These are phyloP conservation scores for Rhizophagus sp. DNA, from an alignment of 192 early-diverging fungal species.

Conservation along the genomic window DNA sequence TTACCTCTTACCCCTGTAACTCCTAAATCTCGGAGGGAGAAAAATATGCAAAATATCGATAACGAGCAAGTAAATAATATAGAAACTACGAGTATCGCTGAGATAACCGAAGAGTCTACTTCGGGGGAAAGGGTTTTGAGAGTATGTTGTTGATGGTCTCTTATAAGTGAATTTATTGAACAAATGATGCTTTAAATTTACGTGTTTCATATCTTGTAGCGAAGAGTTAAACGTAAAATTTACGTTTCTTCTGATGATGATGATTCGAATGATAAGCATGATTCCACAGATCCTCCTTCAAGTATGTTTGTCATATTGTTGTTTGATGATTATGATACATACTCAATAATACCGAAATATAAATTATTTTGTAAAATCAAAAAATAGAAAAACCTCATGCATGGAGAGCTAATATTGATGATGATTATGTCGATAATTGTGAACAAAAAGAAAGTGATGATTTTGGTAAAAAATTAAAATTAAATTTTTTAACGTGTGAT, in stretches of 20 bases:
- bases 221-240: slow-evolving; percentile 24
- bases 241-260: slow-evolving; percentile 13
- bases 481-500: not conserved
- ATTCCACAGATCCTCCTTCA: slow-evolving; percentile 2
- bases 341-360: not conserved
- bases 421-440: not conserved
- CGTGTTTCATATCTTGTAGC: not conserved
- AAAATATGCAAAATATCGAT: not conserved
- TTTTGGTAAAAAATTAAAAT: not conserved
- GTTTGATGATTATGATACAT: not conserved
- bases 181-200: too few species aligned
- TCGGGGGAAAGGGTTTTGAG: not conserved
- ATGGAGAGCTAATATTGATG: not conserved
- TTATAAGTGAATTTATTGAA: not conserved
- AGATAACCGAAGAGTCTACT: not conserved
- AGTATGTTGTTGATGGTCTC: not conserved
- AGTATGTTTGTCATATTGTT: not conserved
- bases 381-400: not conserved
- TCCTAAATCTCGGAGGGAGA: not conserved
- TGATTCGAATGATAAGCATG: not conserved
- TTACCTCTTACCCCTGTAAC: not conserved
- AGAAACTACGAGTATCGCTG: not conserved
- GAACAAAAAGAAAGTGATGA: not conserved
- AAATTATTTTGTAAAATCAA: not conserved
- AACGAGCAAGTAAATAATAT: not conserved